phyloP scores from a whole-genome alignment of 106 monocot species.

The Hemerocallis citrina region DNA sequence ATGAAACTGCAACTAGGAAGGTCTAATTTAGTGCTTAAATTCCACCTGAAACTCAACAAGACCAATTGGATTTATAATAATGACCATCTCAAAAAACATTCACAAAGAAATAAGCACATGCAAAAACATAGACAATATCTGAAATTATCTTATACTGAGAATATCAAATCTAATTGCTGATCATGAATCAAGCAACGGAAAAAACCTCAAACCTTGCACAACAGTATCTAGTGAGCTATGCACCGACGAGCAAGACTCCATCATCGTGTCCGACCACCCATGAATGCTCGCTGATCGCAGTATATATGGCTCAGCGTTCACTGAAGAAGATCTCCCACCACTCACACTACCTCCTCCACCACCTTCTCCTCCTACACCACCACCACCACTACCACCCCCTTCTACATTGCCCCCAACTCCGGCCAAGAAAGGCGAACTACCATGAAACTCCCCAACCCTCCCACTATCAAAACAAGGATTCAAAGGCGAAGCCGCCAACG shows the following conservation, averaged over 20 bases:
- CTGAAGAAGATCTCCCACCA: constrained; percentile 24
- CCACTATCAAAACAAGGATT: constrained; percentile 42
- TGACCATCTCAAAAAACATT: no score
- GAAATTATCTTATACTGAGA: no score
- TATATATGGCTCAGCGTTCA: constrained; percentile 36
- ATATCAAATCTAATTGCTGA: neutral
- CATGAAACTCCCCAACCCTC: constrained; percentile 33
- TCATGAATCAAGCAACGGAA: neutral
- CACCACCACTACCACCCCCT: constrained; percentile 17
- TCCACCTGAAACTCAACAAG: no score
- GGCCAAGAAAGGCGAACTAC: constrained; percentile 52
- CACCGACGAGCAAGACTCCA: constrained; percentile 50
- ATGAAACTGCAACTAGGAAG: no score
- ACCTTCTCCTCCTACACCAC: constrained; percentile 3
- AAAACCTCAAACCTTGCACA: neutral
- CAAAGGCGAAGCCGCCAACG: constrained; percentile 37
- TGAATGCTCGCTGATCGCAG: constrained; percentile 40
- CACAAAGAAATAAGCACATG: no score
- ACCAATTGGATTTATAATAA: no score
- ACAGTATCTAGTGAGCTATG: constrained; percentile 39
- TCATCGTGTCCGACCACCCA: constrained; percentile 44
- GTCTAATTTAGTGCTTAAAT: no score
- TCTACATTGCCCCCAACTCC: constrained; percentile 50
- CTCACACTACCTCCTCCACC: constrained; percentile 2
- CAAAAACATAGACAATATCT: no score